Evolutionary conservation across 2,329 filamentous ascomycete genomes (phyloP).

Genomic region (Fusarium mexicanum): DNA sequence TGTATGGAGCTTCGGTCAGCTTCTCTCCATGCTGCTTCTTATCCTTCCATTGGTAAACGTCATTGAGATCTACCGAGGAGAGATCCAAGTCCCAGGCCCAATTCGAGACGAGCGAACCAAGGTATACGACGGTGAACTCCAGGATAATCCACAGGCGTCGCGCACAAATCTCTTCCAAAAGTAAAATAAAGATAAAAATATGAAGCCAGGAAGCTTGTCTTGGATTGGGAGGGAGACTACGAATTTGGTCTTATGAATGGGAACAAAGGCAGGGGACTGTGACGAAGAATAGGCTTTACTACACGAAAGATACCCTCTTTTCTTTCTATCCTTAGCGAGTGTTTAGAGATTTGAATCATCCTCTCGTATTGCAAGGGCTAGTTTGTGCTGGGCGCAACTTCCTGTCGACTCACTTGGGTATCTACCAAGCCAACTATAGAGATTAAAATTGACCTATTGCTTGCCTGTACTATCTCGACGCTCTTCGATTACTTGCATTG

Average conservation of each 20-base stretch:
- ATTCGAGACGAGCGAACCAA: constrained; percentile 52
- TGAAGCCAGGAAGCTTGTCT: not conserved
- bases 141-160: constrained; percentile 48
- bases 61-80: constrained; percentile 31
- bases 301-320: constrained; percentile 21
- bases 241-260: not conserved
- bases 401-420: not conserved
- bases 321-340: constrained; percentile 1
- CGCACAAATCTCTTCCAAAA: constrained; percentile 50
- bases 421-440: not conserved
- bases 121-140: constrained; percentile 54
- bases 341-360: not conserved
- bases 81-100: constrained; percentile 50
- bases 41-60: constrained; percentile 32
- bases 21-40: constrained; percentile 38
- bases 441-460: not conserved
- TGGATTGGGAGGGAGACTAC: not conserved
- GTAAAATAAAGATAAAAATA: constrained; percentile 9
- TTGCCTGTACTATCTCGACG: not conserved
- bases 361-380: not conserved
- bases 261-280: not conserved
- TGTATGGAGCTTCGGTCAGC: constrained; percentile 39
- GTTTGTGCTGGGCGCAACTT: constrained; percentile 1
- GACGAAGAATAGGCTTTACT: not conserved
- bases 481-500: not conserved